These are phyloP conservation scores for Stagonosporopsis tanaceti DNA, from an alignment of 2,329 filamentous ascomycete genomes.

Conservation along the genomic window DNA sequence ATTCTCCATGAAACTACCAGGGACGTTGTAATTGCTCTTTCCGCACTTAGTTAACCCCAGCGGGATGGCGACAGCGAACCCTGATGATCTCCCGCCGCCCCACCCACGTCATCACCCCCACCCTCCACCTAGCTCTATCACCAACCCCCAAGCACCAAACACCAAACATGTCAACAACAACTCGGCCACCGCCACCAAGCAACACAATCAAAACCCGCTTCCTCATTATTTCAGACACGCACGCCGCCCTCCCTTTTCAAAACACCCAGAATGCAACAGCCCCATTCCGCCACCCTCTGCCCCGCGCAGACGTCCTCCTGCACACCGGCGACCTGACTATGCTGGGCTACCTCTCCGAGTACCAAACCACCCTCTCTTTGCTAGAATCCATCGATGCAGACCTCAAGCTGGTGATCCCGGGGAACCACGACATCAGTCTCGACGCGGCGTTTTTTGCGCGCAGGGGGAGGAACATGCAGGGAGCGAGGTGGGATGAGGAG, in stretches of 20 bases:
- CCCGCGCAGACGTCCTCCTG: slow-evolving; percentile 61
- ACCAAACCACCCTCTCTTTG: slow-evolving; percentile 57
- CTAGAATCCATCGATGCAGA: slow-evolving; percentile 60
- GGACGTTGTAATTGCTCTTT: no score
- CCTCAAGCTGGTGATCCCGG: slow-evolving; percentile 69
- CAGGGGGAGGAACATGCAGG: slow-evolving; percentile 38
- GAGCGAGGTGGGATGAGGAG: slow-evolving; percentile 28
- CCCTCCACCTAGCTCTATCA: not conserved
- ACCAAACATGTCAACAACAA: slow-evolving; percentile 23
- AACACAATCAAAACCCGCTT: slow-evolving; percentile 49
- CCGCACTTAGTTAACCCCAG: no score
- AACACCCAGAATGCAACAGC: slow-evolving; percentile 14
- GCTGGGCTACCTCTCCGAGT: slow-evolving; percentile 58
- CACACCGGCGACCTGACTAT: slow-evolving; percentile 68
- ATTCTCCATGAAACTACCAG: no score
- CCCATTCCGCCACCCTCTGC: slow-evolving; percentile 53
- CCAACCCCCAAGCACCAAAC: slow-evolving; percentile 4
- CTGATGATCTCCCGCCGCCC: slow-evolving; percentile 2
- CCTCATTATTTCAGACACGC: slow-evolving; percentile 57
- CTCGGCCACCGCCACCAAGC: not conserved
- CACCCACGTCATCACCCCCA: slow-evolving; percentile 2
- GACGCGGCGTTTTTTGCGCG: slow-evolving; percentile 59
- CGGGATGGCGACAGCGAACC: no score
- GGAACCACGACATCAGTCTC: slow-evolving; percentile 68
- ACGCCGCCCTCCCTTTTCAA: slow-evolving; percentile 32